Evolutionary conservation across 2,329 filamentous ascomycete species (phyloP).

Genomic region (Xenoacremonium recifei): DNA sequence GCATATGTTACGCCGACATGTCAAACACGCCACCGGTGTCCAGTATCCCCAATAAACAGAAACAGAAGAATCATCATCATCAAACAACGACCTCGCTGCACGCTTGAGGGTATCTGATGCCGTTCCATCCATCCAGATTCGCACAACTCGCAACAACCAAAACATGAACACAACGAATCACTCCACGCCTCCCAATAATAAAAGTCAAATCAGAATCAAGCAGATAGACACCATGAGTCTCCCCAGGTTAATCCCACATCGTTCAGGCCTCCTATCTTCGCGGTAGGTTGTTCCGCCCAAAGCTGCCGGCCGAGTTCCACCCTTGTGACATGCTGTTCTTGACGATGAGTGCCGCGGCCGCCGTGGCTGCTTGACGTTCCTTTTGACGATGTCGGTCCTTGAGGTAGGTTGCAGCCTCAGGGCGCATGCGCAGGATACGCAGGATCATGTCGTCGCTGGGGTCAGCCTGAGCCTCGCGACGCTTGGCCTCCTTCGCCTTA

Average conservation of each 20-base stretch:
- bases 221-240: neutral
- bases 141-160: slow-evolving; percentile 11
- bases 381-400: slow-evolving; percentile 91
- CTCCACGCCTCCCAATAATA: neutral
- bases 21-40: too few species aligned
- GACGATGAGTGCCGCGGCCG: slow-evolving; percentile 92
- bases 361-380: slow-evolving; percentile 85
- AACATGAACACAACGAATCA: slow-evolving; percentile 5
- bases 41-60: too few species aligned
- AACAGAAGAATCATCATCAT: too few species aligned
- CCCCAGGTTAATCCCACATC: neutral
- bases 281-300: slow-evolving; percentile 46
- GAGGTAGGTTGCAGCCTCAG: slow-evolving; percentile 83
- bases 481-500: slow-evolving; percentile 92
- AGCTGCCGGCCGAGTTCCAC: slow-evolving; percentile 48
- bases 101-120: slow-evolving; percentile 30
- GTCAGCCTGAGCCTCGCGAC: slow-evolving; percentile 92
- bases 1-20: too few species aligned
- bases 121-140: slow-evolving; percentile 19
- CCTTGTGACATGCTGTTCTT: slow-evolving; percentile 75
- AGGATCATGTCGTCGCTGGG: slow-evolving; percentile 98
- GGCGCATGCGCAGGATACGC: slow-evolving; percentile 89
- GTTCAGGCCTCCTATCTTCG: slow-evolving; percentile 47
- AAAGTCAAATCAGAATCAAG: neutral
- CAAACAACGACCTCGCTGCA: slow-evolving; percentile 19